Base-by-base conservation (phyloP, 2,329 filamentous ascomycete species). In the Pseudogymnoascus sp. region DNA sequence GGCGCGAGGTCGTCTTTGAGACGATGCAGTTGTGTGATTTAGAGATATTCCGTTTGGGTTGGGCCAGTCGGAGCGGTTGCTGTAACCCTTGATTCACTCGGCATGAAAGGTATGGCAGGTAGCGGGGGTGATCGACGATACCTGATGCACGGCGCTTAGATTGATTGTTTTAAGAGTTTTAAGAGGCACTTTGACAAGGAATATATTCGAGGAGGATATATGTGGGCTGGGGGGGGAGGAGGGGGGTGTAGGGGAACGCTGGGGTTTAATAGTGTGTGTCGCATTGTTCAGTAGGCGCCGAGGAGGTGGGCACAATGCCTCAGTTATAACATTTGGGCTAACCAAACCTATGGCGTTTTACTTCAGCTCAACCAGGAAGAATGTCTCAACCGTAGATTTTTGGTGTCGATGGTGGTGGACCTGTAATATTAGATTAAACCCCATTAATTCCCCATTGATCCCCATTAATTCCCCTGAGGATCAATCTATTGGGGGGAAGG, bases 271-370 rank as follows among this genome's bases (percentile, higher is more conserved):
- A 16, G 50, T 23, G 42, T 18, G 50, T 56, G 50, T 34, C 50
- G 50, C 50, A 56, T 34, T 56, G 50, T 40, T 40, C 16, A 56
- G 50, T 56, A 56, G 28, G 50, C 50, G 50, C 50, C 50, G 50
- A 4, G 50, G 18, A 56, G n/a, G 50, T 56, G 50, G 50, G 50
- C 25, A 56, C 50, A 11, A 56, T 56, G 46, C 46, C n/a, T 56
- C 46, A 56, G 50, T 56, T 56, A 56, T 56, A 56, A 56, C 50
- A 56, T 34, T 12, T 21, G 50, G 50, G 50, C 50, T 56, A 56
- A 56, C 50, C 31, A 56, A 56, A 56, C 28, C 16, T 11, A 56
- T 12, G 50, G 25, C 50, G 50, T 56, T 56, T 56, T 56, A 21
- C 50, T 34, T 56, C 50, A 56, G 50, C 50, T 56, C 50, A 18